Conservation (phyloP, 2,329 filamentous ascomycete species). For the Mycosphaerella arachidis region DNA sequence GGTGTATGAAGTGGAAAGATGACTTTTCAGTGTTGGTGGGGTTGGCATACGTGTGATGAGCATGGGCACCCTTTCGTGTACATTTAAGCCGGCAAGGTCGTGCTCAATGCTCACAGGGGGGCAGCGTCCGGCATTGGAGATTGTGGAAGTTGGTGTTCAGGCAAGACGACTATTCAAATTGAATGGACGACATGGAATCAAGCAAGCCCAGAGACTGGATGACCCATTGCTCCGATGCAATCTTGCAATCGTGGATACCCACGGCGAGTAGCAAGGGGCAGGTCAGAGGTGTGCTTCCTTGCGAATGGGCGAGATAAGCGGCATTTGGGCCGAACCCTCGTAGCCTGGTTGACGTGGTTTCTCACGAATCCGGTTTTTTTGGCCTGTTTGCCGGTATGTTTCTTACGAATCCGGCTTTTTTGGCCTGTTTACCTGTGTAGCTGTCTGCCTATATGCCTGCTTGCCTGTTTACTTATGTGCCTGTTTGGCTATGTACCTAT, state of each 20-base stretch:
- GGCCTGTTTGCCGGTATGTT: too few species aligned
- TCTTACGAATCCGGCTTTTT: too few species aligned
- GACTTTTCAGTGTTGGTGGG: neutral
- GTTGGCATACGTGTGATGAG: neutral
- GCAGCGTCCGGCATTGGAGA: neutral
- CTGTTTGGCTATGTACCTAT: too few species aligned
- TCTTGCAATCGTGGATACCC: neutral
- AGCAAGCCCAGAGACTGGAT: neutral
- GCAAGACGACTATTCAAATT: neutral
- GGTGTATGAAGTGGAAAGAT: neutral
- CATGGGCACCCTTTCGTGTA: too few species aligned
- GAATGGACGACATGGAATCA: neutral
- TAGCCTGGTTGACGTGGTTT: too few species aligned
- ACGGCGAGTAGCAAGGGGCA: neutral
- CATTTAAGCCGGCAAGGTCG: neutral
- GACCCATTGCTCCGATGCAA: neutral
- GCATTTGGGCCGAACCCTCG: too few species aligned
- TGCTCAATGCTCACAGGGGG: neutral
- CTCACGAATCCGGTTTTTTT: too few species aligned
- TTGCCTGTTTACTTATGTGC: too few species aligned
- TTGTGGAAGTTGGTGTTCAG: neutral
- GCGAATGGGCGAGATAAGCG: slow-evolving; percentile 7
- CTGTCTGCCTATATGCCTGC: too few species aligned
- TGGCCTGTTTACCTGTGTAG: too few species aligned
- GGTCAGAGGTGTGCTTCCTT: neutral